Conservation (phyloP, 768 basidiomycete species). For the Leccinum rimulosum region DNA sequence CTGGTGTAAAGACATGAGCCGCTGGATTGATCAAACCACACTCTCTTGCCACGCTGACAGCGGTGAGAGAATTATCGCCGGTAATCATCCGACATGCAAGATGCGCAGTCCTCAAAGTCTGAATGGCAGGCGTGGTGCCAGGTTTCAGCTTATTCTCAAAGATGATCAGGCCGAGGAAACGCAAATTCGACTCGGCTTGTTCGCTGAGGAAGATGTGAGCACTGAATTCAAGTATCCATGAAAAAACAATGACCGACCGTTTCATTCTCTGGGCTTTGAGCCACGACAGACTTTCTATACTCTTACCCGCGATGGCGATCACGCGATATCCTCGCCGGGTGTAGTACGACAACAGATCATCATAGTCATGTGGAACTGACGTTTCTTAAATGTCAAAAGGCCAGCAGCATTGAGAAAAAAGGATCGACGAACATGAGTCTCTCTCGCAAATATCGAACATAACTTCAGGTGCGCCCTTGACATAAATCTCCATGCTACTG, state of each 20-base stretch:
- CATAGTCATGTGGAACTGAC: conserved; percentile 92
- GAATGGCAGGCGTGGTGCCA: conserved; percentile 87
- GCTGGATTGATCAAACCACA: conserved; percentile 86
- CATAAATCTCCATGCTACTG: conserved; percentile 94
- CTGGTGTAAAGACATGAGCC: conserved; percentile 84
- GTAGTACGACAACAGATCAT: conserved; percentile 94
- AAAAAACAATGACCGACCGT: conserved; percentile 48
- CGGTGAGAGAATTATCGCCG: conserved; percentile 95
- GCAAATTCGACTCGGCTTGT: conserved; percentile 86
- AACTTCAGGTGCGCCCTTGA: conserved; percentile 99
- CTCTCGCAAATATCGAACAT: conserved; percentile 94
- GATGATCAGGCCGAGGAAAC: conserved; percentile 92
- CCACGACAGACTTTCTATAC: conserved; percentile 91
- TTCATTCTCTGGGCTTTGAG: conserved; percentile 96
- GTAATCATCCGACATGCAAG: conserved; percentile 97
- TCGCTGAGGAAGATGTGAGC: conserved; percentile 52
- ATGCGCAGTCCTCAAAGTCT: conserved; percentile 84
- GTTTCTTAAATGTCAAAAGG: conserved; percentile 13
- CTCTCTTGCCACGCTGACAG: conserved; percentile 94
- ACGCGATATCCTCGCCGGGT: conserved; percentile 96
- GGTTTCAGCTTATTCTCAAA: conserved; percentile 98
- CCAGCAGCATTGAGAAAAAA: neutral
- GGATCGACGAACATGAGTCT: conserved; percentile 75
- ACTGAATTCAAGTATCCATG: conserved; percentile 1
- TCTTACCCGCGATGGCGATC: conserved; percentile 97